A percentile compares a stretch with the other conserved stretches of the same genome.
Evolutionary conservation across 1,284 basidiomycete genomes (phyloP).

Genomic region (Microstroma glucosiphilum): DNA sequence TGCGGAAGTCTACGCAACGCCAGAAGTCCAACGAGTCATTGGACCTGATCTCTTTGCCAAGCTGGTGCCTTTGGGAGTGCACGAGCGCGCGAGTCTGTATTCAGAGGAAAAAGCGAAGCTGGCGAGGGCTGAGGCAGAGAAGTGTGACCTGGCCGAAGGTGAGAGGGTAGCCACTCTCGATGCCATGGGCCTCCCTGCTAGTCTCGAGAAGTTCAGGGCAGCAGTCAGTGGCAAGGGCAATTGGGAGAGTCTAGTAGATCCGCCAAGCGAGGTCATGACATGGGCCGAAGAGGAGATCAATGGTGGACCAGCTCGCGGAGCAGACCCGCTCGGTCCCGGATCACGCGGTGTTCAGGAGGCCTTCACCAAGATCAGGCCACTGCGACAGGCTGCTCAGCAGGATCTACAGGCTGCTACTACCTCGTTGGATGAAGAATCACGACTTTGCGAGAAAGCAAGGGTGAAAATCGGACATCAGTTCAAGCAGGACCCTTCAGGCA

Average conservation of each 20-base stretch:
- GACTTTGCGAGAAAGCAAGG: constrained; percentile 52
- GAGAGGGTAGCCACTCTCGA: constrained; percentile 76
- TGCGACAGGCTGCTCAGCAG: constrained; percentile 13
- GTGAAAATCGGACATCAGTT: constrained; percentile 80
- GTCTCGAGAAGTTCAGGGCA: constrained; percentile 68
- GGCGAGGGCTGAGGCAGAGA: constrained; percentile 80
- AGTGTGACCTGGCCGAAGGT: constrained; percentile 72
- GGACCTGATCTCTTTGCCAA: constrained; percentile 83
- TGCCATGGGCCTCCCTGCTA: constrained; percentile 70
- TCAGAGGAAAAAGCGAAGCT: constrained; percentile 98
- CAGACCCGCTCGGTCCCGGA: constrained; percentile 56
- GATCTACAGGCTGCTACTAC: constrained; percentile 27
- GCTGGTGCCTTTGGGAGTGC: constrained; percentile 85
- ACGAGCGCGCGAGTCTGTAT: constrained; percentile 91
- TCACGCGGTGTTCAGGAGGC: constrained; percentile 29
- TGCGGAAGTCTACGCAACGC: constrained; percentile 83
- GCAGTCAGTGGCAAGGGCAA: constrained; percentile 58
- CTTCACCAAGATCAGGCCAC: constrained; percentile 19
- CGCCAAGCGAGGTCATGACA: constrained; percentile 66
- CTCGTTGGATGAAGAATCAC: constrained; percentile 46
- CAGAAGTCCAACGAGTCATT: constrained; percentile 90
- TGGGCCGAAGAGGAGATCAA: constrained; percentile 69
- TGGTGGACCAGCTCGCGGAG: constrained; percentile 62
- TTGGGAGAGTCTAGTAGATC: constrained; percentile 53
- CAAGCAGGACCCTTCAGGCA: constrained; percentile 72